phyloP scores from a whole-genome alignment of 192 early-diverging fungal genomes.

The Lunasporangiospora selenospora region DNA sequence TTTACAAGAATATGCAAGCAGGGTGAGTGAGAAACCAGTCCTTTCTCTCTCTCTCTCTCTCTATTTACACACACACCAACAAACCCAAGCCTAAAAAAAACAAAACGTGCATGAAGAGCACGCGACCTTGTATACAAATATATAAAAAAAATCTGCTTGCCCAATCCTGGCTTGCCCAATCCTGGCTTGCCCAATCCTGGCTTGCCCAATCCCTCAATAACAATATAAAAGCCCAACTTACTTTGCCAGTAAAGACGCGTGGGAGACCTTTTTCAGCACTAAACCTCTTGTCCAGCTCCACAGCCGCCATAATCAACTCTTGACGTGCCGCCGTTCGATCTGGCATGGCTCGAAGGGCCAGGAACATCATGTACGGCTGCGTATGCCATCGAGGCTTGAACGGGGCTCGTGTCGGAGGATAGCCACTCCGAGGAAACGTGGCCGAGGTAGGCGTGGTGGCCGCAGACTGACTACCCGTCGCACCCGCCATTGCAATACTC shows the following conservation, averaged over 20 bases:
- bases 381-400: conserved; percentile 87
- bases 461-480: not conserved
- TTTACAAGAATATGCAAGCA: not conserved
- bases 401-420: conserved; percentile 1
- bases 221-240: no score
- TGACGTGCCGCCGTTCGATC: conserved; percentile 71
- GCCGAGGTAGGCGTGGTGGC: conserved; percentile 5
- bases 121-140: not conserved
- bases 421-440: conserved; percentile 1
- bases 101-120: not conserved
- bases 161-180: no score
- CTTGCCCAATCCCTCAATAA: no score
- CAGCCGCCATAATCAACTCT: conserved; percentile 74
- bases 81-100: conserved; percentile 1
- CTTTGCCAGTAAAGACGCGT: conserved; percentile 86
- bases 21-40: not conserved
- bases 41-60: no score
- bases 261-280: conserved; percentile 77
- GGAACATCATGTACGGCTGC: conserved; percentile 84
- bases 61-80: not conserved
- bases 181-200: no score
- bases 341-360: conserved; percentile 78
- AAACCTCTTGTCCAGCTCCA: conserved; percentile 81
- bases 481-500: not conserved
- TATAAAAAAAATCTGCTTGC: not conserved